Base-by-base conservation (phyloP, 768 basidiomycete genomes). In the Mycena vulgaris region DNA sequence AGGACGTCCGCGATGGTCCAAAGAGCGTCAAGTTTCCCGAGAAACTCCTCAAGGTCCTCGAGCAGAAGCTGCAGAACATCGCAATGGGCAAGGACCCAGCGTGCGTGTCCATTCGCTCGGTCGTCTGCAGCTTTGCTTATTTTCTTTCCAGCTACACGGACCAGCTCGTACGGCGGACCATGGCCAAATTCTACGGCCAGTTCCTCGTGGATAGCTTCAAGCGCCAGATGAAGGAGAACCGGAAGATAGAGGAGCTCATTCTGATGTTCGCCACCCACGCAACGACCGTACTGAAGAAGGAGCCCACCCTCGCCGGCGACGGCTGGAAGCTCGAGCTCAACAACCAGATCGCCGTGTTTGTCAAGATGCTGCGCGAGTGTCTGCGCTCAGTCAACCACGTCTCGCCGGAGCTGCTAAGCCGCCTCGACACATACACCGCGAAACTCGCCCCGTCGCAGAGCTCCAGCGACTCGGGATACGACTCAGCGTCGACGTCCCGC, bases 201-300 rank as follows among this genome's bases (percentile, higher is more conserved):
- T 95, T 94, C 80, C 90, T 92, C 80, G 91, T 94, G 66, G 93
- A 95, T 30, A 87, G 86, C 42, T 97, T 98, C 84, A 91, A 93
- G 66, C 88, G 90, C 39, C 94, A 96, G 75, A 93, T 98, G 90
- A 95, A 95, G 81, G 97, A 98, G 79, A 97, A 95, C 79, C 89
- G 98, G 52, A 98, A 97, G 83, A 95, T 98, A 42, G 98, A 99
- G 82, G 96, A 98, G 72, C 92, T 99, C 63, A 97, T 99, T 68
- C 86, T 99, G 59, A 94, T 94, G 88, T 98, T 98, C 76, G 97
- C 97, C 14, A 94, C 96, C 1, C 92, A 95, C 60, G 94, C 97
- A 4, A 95, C 95, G 3, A 87, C 89, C 30, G 90, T 95, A 11
- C 87, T 99, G 68, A 93, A 92, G 87, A 98, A 98, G 81, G 95